Percentiles rank a stretch among this genome's conserved stretches.
Evolutionary conservation across 768 basidiomycete genomes (phyloP).

Genomic region (Serendipita sp.): DNA sequence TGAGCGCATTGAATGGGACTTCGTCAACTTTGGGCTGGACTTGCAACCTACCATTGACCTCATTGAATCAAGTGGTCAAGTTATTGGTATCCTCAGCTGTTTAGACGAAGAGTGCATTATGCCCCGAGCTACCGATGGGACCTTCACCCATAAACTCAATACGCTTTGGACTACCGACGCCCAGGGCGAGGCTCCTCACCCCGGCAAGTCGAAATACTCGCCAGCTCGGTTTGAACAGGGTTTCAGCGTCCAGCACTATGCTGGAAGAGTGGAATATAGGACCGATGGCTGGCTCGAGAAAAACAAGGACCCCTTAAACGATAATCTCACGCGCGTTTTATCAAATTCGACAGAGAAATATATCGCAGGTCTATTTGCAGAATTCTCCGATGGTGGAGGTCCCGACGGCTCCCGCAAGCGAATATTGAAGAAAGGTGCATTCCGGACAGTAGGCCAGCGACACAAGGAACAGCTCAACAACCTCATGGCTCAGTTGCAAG

Average conservation of each 20-base stretch:
- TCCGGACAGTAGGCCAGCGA: slow-evolving; percentile 85
- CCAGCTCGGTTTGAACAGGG: slow-evolving; percentile 70
- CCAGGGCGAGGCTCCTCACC: slow-evolving; percentile 36
- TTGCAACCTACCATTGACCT: slow-evolving; percentile 97
- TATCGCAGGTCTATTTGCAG: slow-evolving; percentile 68
- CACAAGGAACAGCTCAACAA: slow-evolving; percentile 91
- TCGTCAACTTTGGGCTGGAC: slow-evolving; percentile 94
- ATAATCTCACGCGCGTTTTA: slow-evolving; percentile 81
- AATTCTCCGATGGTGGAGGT: slow-evolving; percentile 40
- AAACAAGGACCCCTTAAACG: slow-evolving; percentile 97
- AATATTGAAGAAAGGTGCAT: slow-evolving; percentile 82
- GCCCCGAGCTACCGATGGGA: slow-evolving; percentile 93
- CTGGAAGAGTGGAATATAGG: slow-evolving; percentile 89
- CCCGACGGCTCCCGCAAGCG: slow-evolving; percentile 28
- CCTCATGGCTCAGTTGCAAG: slow-evolving; percentile 77
- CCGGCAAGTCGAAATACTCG: slow-evolving; percentile 68
- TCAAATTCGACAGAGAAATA: slow-evolving; percentile 68
- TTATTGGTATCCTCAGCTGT: slow-evolving; percentile 80
- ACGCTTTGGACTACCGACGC: slow-evolving; percentile 43
- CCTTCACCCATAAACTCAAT: slow-evolving; percentile 86
- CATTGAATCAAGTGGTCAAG: slow-evolving; percentile 61
- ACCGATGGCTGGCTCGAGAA: slow-evolving; percentile 97
- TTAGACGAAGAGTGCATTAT: slow-evolving; percentile 98
- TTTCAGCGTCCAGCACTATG: slow-evolving; percentile 91
- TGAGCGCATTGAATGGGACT: slow-evolving; percentile 95